Base-by-base conservation (phyloP, 1,284 basidiomycete genomes). In the Ceratobasidium sp. region DNA sequence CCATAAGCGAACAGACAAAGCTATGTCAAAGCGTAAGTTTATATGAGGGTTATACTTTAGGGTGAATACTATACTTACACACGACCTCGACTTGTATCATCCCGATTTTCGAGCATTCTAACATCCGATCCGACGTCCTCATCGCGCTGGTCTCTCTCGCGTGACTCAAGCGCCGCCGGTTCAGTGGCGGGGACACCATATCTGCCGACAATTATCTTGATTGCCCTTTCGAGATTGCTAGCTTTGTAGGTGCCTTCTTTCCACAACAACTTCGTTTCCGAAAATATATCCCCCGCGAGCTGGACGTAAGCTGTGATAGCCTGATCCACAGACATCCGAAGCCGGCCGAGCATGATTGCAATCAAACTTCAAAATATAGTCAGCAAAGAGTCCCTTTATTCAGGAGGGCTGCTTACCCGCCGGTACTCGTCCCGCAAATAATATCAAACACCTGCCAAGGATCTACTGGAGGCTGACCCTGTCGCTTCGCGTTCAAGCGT, bases 341-440 rank as follows among this genome's bases (percentile, higher is more conserved):
- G 77, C 6, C 81, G 78, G 6, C 81, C 82, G 8, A 83, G 76
- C 54, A 83, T 77, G 7, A 83, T 75, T 9, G 82, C 79, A 58
- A 82, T 78, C 8, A 83, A 78, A 0, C 80, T 66, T 51, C 27
- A 19, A 11, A 16, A 8, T 14, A 29, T 31, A n/a, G 34, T 53
- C 4, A 37, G 37, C n/a, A 19, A 37, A 41, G 3, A 49, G 31
- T 37, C 13, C 11, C 1, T 29, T 56, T 16, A 14, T 1, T 29
- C 24, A 43, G 6, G 11, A 39, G 2, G 16, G 13, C n/a, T 29
- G 7, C 61, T 46, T n/a, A 76, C 75, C 75, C 75, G 1, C 75
- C 75, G 0, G 73, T 76, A 14, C 68, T 73, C 7, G 75, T 76
- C 27, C 75, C 75, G 16, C 54, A 53, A 27, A 76, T 76, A 43